These are phyloP conservation scores for Cutaneotrichosporon cyanovorans DNA, from an alignment of 1,284 basidiomycete genomes.

Conservation along the genomic window DNA sequence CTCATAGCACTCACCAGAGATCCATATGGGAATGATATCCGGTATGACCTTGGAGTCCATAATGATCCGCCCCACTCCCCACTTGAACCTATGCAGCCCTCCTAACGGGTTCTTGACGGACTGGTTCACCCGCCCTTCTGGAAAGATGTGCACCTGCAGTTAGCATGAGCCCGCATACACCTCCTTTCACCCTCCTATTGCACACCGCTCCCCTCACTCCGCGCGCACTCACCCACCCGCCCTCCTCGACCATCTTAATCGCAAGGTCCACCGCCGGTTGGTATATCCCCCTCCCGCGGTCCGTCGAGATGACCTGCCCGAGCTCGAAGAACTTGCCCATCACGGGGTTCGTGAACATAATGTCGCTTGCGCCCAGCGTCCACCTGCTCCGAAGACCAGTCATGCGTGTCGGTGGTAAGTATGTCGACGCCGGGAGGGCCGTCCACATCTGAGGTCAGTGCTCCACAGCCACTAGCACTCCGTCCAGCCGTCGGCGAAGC, in stretches of 20 bases:
- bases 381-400: conserved; percentile 39
- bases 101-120: conserved; percentile 53
- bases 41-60: conserved; percentile 69
- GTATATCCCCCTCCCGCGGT: conserved; percentile 80
- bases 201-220: no score
- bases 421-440: conserved; percentile 60
- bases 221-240: conserved; percentile 70
- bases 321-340: conserved; percentile 73
- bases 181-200: not conserved
- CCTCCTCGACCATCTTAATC: conserved; percentile 67
- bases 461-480: not conserved
- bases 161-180: not conserved
- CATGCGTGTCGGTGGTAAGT: conserved; percentile 47
- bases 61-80: conserved; percentile 85
- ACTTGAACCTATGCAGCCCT: conserved; percentile 77
- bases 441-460: conserved; percentile 71
- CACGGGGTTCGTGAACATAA: conserved; percentile 90
- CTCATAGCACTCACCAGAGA: conserved; percentile 64
- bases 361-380: conserved; percentile 59
- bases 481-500: no score
- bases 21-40: conserved; percentile 87
- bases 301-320: conserved; percentile 90
- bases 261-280: conserved; percentile 79
- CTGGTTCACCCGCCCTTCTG: conserved; percentile 88
- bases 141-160: conserved; percentile 77